phyloP scores from a whole-genome alignment of 106 monocot genomes.

The Allium cepa region DNA sequence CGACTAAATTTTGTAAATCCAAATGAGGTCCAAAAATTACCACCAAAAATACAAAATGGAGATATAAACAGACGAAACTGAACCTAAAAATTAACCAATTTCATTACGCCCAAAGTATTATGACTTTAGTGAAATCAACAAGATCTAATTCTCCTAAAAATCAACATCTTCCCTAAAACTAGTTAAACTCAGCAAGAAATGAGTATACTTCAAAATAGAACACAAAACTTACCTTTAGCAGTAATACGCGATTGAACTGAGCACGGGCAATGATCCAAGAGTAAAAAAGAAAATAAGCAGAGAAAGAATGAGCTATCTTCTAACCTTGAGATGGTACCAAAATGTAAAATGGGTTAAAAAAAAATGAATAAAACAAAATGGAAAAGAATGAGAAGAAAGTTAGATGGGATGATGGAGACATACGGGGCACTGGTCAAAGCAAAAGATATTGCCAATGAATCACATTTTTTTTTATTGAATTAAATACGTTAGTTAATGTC shows the following conservation, averaged over 20 bases:
- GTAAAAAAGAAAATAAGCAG: background rate
- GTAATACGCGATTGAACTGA: conserved; percentile 2
- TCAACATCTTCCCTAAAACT: too few species aligned
- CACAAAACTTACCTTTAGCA: background rate
- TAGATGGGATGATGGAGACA: background rate
- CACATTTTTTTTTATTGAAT: conserved; percentile 1
- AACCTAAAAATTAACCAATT: too few species aligned
- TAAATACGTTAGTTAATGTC: background rate
- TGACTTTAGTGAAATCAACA: too few species aligned
- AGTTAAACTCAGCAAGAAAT: too few species aligned
- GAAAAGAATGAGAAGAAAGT: conserved; percentile 8
- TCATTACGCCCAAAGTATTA: too few species aligned
- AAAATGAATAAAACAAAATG: background rate
- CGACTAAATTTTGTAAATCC: too few species aligned
- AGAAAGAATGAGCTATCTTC: background rate
- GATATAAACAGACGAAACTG: too few species aligned
- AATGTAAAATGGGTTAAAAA: background rate
- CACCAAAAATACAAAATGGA: too few species aligned
- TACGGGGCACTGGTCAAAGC: conserved; percentile 45
- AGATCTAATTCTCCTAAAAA: too few species aligned
- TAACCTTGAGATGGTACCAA: conserved; percentile 2
- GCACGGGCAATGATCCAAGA: background rate
- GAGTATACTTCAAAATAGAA: background rate
- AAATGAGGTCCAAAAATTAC: too few species aligned
- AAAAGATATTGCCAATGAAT: conserved; percentile 21